Conservation (phyloP, 2,329 filamentous ascomycete genomes). For the Exophiala aquamarina region DNA sequence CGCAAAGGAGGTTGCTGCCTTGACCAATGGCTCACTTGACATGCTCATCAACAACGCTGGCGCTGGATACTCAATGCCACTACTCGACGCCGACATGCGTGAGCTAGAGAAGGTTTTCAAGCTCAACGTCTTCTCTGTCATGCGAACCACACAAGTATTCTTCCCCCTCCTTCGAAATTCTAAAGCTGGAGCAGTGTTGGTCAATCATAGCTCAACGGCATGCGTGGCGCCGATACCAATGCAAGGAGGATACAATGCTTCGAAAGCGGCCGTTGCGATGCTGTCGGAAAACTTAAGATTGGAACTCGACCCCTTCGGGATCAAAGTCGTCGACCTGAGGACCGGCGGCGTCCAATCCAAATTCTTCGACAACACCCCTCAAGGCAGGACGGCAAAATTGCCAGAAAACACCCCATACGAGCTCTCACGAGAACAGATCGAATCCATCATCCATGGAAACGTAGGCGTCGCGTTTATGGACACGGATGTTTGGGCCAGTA, state of each 20-base stretch:
- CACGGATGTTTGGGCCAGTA: constrained; percentile 53
- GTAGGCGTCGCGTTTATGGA: constrained; percentile 5
- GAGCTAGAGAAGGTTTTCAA: constrained; percentile 35
- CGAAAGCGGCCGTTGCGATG: constrained; percentile 58
- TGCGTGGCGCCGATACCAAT: constrained; percentile 30
- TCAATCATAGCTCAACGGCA: constrained; percentile 31
- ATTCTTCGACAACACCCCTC: constrained; percentile 38
- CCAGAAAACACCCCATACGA: constrained; percentile 51
- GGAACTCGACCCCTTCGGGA: constrained; percentile 33
- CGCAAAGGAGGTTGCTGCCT: constrained; percentile 19
- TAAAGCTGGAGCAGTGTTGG: constrained; percentile 28
- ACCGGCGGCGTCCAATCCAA: constrained; percentile 29
- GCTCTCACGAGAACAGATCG: constrained; percentile 47
- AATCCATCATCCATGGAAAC: constrained; percentile 5
- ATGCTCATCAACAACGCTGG: constrained; percentile 48
- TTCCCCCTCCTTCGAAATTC: constrained; percentile 26
- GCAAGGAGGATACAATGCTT: constrained; percentile 34
- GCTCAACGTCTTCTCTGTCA: constrained; percentile 42
- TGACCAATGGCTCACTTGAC: constrained; percentile 32
- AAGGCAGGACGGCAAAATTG: constrained; percentile 43
- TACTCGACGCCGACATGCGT: constrained; percentile 38
- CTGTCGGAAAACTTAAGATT: constrained; percentile 52
- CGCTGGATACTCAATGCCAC: constrained; percentile 33
- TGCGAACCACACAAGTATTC: constrained; percentile 37
- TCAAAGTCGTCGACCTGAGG: constrained; percentile 32